Percentiles rank a stretch among this genome's conserved stretches.
Evolutionary conservation across 805 yeast genomes (phyloP).

Genomic region (Ogataea nakhonphanomensis): DNA sequence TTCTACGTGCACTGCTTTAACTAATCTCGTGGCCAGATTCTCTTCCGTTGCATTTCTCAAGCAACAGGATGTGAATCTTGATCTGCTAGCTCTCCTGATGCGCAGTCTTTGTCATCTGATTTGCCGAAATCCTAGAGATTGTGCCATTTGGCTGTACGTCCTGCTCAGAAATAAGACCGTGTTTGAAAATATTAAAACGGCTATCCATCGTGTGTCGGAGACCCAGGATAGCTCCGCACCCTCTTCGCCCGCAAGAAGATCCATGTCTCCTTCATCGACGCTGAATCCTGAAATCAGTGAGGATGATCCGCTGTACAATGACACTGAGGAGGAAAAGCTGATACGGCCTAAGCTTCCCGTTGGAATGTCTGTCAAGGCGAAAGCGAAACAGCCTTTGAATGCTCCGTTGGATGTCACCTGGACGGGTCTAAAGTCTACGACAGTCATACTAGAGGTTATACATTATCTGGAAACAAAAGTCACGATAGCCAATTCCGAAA

Average conservation of each 20-base stretch:
- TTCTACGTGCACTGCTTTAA: conserved; percentile 43
- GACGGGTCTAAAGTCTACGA: conserved; percentile 54
- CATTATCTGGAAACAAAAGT: conserved; percentile 29
- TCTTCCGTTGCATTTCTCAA: conserved; percentile 36
- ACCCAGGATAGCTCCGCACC: conserved; percentile 12
- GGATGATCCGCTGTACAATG: conserved; percentile 6
- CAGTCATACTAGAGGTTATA: conserved; percentile 38
- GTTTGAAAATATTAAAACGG: conserved; percentile 36
- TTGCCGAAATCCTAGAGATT: conserved; percentile 47
- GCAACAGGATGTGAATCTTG: conserved; percentile 45
- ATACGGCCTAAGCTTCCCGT: conserved; percentile 48
- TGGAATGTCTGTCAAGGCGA: conserved; percentile 60
- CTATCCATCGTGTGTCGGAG: conserved; percentile 32
- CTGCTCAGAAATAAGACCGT: conserved; percentile 40
- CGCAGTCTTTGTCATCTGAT: conserved; percentile 53
- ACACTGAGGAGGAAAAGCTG: conserved; percentile 28
- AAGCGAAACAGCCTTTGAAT: conserved; percentile 49
- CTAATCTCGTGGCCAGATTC: conserved; percentile 41
- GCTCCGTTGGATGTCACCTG: conserved; percentile 49
- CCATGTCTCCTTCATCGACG: conserved; percentile 12
- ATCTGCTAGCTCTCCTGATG: conserved; percentile 55
- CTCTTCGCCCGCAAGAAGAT: neutral
- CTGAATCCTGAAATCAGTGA: conserved; percentile 4
- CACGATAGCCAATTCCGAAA: conserved; percentile 31
- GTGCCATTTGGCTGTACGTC: conserved; percentile 52